Evolutionary conservation across 768 basidiomycete genomes (phyloP).

Genomic region (Podaxis rugospora): DNA sequence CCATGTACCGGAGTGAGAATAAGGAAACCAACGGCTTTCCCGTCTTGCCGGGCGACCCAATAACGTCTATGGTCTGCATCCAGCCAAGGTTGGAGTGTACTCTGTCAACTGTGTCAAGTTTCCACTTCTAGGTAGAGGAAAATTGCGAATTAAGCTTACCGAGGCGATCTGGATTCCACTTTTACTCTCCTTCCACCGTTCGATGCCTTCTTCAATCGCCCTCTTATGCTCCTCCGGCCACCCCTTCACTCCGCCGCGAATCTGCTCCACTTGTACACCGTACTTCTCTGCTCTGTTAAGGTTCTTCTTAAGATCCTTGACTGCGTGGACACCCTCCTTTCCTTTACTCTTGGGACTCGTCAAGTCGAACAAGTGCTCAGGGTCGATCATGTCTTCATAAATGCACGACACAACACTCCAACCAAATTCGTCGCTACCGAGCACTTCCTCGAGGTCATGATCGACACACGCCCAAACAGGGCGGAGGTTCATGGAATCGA

Average conservation of each 20-base stretch:
- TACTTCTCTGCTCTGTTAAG: conserved; percentile 52
- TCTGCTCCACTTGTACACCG: conserved; percentile 43
- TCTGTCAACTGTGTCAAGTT: conserved; percentile 13
- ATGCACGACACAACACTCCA: conserved; percentile 64
- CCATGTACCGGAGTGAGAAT: conserved; percentile 43
- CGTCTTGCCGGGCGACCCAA: conserved; percentile 45
- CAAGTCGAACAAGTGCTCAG: neutral
- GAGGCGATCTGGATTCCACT: neutral
- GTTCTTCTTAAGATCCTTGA: conserved; percentile 62
- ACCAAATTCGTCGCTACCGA: conserved; percentile 37
- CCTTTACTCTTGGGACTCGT: conserved; percentile 31
- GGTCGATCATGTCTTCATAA: conserved; percentile 19
- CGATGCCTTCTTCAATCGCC: neutral
- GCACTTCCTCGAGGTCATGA: conserved; percentile 43
- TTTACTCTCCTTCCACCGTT: neutral
- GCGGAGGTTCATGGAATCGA: conserved; percentile 38
- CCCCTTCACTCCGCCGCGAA: conserved; percentile 18
- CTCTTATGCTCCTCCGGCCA: neutral
- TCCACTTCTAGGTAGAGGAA: neutral
- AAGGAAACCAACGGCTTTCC: conserved; percentile 38
- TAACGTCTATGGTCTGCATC: conserved; percentile 53
- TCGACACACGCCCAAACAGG: conserved; percentile 62
- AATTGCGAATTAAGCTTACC: neutral
- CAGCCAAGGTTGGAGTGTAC: conserved; percentile 47
- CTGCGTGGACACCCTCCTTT: conserved; percentile 30